Evolutionary conservation across 2,329 filamentous ascomycete genomes (phyloP).

Genomic region (Dendrostoma leiphaemia): DNA sequence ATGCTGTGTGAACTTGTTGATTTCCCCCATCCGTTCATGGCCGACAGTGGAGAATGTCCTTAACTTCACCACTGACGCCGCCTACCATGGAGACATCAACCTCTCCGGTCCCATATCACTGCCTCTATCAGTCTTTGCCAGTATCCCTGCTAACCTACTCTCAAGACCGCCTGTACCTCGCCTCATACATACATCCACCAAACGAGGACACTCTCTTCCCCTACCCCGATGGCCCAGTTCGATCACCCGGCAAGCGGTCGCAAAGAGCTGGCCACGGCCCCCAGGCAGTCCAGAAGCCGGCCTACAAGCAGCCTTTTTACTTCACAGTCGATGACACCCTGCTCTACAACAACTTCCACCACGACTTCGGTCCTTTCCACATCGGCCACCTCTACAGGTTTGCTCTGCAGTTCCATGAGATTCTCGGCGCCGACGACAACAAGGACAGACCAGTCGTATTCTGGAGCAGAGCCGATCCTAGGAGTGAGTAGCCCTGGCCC

Average conservation of each 20-base stretch:
- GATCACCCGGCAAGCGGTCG: constrained; percentile 74
- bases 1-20: too few species aligned
- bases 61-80: not conserved
- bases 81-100: not conserved
- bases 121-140: constrained; percentile 23
- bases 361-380: constrained; percentile 96
- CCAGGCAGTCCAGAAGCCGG: constrained; percentile 37
- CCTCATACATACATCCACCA: constrained; percentile 82
- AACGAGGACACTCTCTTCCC: constrained; percentile 82
- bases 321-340: constrained; percentile 92
- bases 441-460: constrained; percentile 90
- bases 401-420: constrained; percentile 92
- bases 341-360: constrained; percentile 97
- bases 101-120: constrained; percentile 17
- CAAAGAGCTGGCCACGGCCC: constrained; percentile 62
- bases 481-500: constrained; percentile 73
- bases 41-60: not conserved
- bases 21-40: constrained; percentile 4
- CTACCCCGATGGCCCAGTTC: constrained; percentile 60
- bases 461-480: constrained; percentile 88
- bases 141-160: constrained; percentile 37
- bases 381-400: constrained; percentile 97
- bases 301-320: constrained; percentile 76
- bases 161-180: constrained; percentile 89
- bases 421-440: constrained; percentile 87